These are phyloP conservation scores for Cryphonectria radicalis DNA, from an alignment of 2,329 filamentous ascomycete species.

Conservation along the genomic window DNA sequence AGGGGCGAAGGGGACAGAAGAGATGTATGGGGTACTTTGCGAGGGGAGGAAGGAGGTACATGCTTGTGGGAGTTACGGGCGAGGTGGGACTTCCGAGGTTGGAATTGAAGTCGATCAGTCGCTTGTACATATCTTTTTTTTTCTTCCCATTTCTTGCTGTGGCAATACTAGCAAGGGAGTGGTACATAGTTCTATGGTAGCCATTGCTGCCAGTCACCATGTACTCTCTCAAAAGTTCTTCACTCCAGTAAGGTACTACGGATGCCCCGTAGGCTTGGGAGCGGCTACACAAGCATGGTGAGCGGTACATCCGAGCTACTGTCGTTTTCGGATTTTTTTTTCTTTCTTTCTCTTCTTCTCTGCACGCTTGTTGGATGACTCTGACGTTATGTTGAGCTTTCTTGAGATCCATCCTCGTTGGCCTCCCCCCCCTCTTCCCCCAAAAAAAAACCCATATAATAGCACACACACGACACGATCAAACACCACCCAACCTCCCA, in stretches of 20 bases:
- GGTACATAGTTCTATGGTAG: neutral
- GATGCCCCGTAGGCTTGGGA: neutral
- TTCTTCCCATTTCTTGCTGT: neutral
- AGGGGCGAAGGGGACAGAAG: neutral
- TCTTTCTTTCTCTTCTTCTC: too few species aligned
- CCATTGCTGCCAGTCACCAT: neutral
- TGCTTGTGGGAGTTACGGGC: neutral
- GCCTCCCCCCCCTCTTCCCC: neutral
- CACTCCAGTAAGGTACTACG: neutral
- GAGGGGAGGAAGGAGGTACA: too few species aligned
- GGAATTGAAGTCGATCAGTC: neutral
- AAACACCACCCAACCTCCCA: neutral
- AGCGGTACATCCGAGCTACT: neutral
- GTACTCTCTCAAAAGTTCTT: neutral
- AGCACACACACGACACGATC: neutral
- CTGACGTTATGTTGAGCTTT: slow-evolving; percentile 1
- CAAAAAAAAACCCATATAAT: neutral
- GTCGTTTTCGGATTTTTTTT: neutral
- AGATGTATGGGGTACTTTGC: neutral
- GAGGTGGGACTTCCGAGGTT: slow-evolving; percentile 4
- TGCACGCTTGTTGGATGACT: neutral
- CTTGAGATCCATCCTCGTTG: neutral
- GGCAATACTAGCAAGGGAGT: neutral
- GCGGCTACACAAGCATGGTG: neutral
- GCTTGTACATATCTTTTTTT: neutral